Percentiles rank a stretch among this genome's conserved stretches.
phyloP scores from a whole-genome alignment of 192 early-diverging fungal species.

The Coemansia sp. region DNA sequence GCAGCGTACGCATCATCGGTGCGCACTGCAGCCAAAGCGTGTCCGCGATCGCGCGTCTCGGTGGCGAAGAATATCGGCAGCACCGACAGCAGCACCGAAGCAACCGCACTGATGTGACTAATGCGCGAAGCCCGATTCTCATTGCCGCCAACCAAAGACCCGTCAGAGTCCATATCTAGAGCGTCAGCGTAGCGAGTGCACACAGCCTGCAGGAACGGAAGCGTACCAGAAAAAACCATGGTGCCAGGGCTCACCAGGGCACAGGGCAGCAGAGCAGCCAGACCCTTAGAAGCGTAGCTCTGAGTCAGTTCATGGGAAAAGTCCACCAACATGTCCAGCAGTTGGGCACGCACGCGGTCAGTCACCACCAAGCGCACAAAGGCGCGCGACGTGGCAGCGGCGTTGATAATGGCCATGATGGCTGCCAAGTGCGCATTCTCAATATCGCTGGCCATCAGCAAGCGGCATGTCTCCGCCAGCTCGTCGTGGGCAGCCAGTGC shows the following conservation, averaged over 20 bases:
- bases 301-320: conserved; percentile 16
- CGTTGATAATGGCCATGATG: conserved; percentile 34
- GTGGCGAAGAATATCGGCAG: conserved; percentile 22
- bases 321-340: conserved; percentile 20
- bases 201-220: conserved; percentile 17
- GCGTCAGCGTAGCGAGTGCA: neutral
- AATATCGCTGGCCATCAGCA: conserved; percentile 23
- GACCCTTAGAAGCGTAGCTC: conserved; percentile 33
- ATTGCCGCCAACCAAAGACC: neutral
- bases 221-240: conserved; percentile 5
- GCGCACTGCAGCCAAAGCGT: conserved; percentile 8
- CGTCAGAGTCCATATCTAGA: neutral
- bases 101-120: neutral
- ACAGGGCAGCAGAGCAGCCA: conserved; percentile 26
- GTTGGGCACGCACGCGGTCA: neutral
- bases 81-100: conserved; percentile 20
- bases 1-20: conserved; percentile 4
- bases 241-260: neutral
- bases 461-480: conserved; percentile 16
- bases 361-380: conserved; percentile 19
- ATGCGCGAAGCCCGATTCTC: neutral
- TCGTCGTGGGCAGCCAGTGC: conserved; percentile 15
- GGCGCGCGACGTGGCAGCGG: conserved; percentile 33
- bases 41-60: conserved; percentile 7
- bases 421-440: conserved; percentile 22